Evolutionary conservation across 2,329 filamentous ascomycete genomes (phyloP), one percentile per base, ranked within the genome.

Genomic region (Trichoderma gracile): DNA sequence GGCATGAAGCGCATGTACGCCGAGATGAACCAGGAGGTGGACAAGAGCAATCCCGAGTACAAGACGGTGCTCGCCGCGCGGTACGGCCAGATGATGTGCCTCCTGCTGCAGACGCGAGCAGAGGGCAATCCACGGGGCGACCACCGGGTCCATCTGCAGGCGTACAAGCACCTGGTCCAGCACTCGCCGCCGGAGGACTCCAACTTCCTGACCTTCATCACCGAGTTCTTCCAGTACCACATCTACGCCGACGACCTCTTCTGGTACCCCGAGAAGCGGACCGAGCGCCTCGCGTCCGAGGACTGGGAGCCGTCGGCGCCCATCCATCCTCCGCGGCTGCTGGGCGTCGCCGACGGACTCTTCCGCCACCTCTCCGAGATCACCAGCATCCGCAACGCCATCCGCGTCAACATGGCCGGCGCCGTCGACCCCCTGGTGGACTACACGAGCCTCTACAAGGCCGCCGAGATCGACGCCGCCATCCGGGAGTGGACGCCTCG

Each of bases 201-300:
- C 21, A 85, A 87, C 23, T 92, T 95, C 72, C 72, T 80, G 30
- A 78, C 80, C 10, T 87, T 87, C 69, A 84, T 87, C 65, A 88
- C 89, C 67, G 88, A 91, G 73, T 94, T 96, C 77, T 94, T 96
- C 75, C 89, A 93, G 73, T 96, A 95, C 71, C 91, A 95, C 74
- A 85, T 88, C 46, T 85, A 82, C 66, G 85, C 85, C n/a, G 86
- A 89, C 69, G 85, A 88, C 67, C 76, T 89, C 1, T 78, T 89
- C 58, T 81, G 79, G 71, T 80, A 81, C 63, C 79, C 80, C 17
- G 78, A 76, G 67, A 74, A 73, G 21, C 71, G 70, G 49, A 75
- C 72, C 25, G 72, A 71, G 15, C 77, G 76, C 8, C 71, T 81
- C 9, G 77, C 77, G n/a, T 75, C 76, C 0, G 78, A 81, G 58